Base-by-base conservation (phyloP, 2,329 filamentous ascomycete genomes). In the Kalaharituber pfeilii region DNA sequence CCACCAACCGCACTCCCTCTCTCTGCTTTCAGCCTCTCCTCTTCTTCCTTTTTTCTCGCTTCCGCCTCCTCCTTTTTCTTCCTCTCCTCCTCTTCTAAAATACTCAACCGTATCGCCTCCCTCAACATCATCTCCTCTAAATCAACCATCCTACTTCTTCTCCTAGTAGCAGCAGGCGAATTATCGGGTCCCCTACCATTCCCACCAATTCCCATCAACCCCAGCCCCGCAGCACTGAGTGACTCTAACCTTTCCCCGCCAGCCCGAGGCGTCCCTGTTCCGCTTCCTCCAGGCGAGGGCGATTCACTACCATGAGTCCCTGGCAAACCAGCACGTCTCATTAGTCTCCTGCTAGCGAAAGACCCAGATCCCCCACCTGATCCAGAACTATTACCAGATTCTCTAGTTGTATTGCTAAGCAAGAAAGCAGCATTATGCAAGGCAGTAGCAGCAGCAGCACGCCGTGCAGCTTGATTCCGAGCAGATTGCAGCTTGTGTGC, bases 111-210 rank as follows among this genome's bases (percentile, higher is more conserved):
- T 49, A 98, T 93, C 0, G 91, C 91, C 67, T 98, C 91, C 75
- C 91, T 86, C 73, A 96, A 87, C 91, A 98, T 98, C 73, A 98
- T 84, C 50, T 94, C 89, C 66, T 98, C 91, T 0, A 96, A 75
- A 62, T 96, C 88, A 22, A 93, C 86, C 65, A 93, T 79, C 27
- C 86, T 75, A 11, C n/a, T 20, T n/a, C 50, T 52, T 11, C 27
- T 42, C 24, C 27, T 45, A 20, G 13, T 5, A 7, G 22, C 52
- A 29, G 25, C 2, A 18, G 42, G n/a, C 3, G 6, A 8, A 5
- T 3, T 18, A 24, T 26, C 9, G 13, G 22, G 15, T 2, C 18
- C 28, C 18, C 33, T 47, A 2, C 24, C 25, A 8, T n/a, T 26
- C 26, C 49, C 44, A n/a, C 28, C 50, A 20, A 26, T 51, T n/a